phyloP scores from a whole-genome alignment of 2,329 filamentous ascomycete genomes.

The Curvularia lunata region DNA sequence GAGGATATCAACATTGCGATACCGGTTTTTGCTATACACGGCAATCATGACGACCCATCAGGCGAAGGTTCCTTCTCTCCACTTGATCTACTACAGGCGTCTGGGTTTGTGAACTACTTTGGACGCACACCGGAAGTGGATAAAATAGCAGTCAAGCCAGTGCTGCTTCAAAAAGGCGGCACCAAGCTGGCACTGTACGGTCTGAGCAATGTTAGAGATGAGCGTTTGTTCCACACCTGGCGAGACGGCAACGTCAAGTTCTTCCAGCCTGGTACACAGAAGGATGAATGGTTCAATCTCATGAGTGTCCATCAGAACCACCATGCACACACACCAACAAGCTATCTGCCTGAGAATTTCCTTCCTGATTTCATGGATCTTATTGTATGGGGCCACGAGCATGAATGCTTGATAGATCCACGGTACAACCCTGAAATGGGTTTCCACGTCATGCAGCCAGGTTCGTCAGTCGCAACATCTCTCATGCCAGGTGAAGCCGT shows the following conservation, averaged over 20 bases:
- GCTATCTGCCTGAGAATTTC: conserved; percentile 93
- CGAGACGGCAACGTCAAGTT: conserved; percentile 93
- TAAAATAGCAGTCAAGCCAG: conserved; percentile 89
- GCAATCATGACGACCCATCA: conserved; percentile 98
- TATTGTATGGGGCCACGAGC: conserved; percentile 96
- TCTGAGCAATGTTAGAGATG: conserved; percentile 93
- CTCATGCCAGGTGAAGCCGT: conserved; percentile 88
- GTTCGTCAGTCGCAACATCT: conserved; percentile 94
- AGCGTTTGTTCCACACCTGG: conserved; percentile 92
- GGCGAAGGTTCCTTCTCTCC: conserved; percentile 92
- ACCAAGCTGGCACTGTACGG: conserved; percentile 95
- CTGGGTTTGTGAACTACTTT: conserved; percentile 94
- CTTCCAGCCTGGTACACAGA: conserved; percentile 80
- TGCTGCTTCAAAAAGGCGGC: conserved; percentile 88
- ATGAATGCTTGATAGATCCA: conserved; percentile 92
- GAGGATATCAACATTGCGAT: conserved; percentile 96
- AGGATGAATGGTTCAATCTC: conserved; percentile 92
- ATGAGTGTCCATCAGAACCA: conserved; percentile 97
- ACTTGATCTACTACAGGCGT: conserved; percentile 87
- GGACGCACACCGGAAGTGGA: conserved; percentile 90
- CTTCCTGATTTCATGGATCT: conserved; percentile 90
- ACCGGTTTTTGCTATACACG: conserved; percentile 97
- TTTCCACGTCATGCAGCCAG: conserved; percentile 96
- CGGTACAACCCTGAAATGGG: conserved; percentile 81
- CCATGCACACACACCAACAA: conserved; percentile 85